Base-by-base conservation (phyloP, 2,329 filamentous ascomycete genomes). In the Colletotrichum caudatum region DNA sequence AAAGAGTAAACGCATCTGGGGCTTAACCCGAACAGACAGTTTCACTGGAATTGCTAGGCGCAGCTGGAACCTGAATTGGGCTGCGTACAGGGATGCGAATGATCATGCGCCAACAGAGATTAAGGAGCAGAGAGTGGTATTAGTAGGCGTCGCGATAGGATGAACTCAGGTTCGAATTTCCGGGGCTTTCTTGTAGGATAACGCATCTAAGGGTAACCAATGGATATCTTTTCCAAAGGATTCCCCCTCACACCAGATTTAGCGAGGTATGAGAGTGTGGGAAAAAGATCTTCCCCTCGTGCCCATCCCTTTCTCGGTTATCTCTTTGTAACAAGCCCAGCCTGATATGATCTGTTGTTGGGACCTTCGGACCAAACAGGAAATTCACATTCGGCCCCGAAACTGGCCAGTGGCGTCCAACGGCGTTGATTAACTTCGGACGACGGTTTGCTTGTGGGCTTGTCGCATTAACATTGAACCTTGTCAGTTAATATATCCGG, bases 401-500 rank as follows among this genome's bases (percentile, higher is more conserved):
- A n/a, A 29, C 16, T 44, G 37, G 23, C 65, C 69, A 69, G 65
- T 64, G 35, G 39, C 18, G 39, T 54, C 20, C 14, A 46, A 18
- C 29, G 14, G 44, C 14, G 51, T 39, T 54, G 29, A 60, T 73
- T 54, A 71, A 73, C 61, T 71, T 71, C 62, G 58, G 70, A 71
- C 70, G 62, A 70, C 54, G 57, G 67, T 66, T 72, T 44, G 67
- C 66, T 59, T 66, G 23, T 53, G 70, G 23, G 26, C 58, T 63
- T 71, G 66, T 73, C 70, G 66, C 57, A 62, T 62, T 16, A 18
- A 23, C 23, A 26, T 23, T 7, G 26, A 71, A 39, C 70, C 67
- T 53, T 62, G 61, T 33, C 1, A 14, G 8, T 62, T 66, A 59
- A 71, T 70, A 39, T 71, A 66, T 63, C 56, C 18, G 62, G 26